Evolutionary conservation across 2,329 filamentous ascomycete species (phyloP).

Genomic region (Aspergillus candidus): DNA sequence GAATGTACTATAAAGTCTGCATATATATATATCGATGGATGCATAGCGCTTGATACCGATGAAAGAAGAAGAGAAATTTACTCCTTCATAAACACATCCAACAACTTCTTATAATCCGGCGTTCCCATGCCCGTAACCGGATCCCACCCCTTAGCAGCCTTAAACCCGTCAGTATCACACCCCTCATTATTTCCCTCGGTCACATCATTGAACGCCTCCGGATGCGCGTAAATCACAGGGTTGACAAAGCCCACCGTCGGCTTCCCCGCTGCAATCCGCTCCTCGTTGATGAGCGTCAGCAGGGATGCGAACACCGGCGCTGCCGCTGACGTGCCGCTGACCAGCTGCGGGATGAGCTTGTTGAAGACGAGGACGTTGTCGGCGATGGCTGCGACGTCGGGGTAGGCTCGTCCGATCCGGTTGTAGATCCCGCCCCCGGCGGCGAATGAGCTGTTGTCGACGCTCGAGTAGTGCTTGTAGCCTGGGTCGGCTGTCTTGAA

Average conservation of each 20-base stretch:
- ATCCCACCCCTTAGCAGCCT: constrained; percentile 24
- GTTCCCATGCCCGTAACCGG: constrained; percentile 33
- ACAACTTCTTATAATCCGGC: constrained; percentile 26
- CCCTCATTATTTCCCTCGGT: constrained; percentile 26
- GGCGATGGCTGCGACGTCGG: constrained; percentile 34
- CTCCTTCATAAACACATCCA: constrained; percentile 27
- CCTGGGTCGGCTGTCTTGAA: constrained; percentile 19
- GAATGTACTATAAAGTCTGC: too few species aligned
- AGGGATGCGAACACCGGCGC: constrained; percentile 52
- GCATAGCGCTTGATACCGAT: too few species aligned
- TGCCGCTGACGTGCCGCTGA: constrained; percentile 39
- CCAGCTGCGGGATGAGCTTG: constrained; percentile 13
- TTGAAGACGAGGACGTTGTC: constrained; percentile 30
- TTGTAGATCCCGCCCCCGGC: constrained; percentile 28
- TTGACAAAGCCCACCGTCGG: constrained; percentile 51
- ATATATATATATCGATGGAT: too few species aligned
- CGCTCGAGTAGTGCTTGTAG: constrained; percentile 28
- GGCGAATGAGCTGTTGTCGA: constrained; percentile 27
- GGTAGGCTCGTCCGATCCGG: constrained; percentile 29
- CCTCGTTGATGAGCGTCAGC: constrained; percentile 52
- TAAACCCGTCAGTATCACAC: constrained; percentile 26
- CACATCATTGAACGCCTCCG: constrained; percentile 28
- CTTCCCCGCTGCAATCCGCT: constrained; percentile 46
- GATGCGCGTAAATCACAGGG: constrained; percentile 29
- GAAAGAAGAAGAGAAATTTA: constrained; percentile 2